Percentiles rank a stretch among this genome's conserved stretches.
Conservation (phyloP, 495 filamentous ascomycete genomes). For the Aspergillus sparsus region DNA sequence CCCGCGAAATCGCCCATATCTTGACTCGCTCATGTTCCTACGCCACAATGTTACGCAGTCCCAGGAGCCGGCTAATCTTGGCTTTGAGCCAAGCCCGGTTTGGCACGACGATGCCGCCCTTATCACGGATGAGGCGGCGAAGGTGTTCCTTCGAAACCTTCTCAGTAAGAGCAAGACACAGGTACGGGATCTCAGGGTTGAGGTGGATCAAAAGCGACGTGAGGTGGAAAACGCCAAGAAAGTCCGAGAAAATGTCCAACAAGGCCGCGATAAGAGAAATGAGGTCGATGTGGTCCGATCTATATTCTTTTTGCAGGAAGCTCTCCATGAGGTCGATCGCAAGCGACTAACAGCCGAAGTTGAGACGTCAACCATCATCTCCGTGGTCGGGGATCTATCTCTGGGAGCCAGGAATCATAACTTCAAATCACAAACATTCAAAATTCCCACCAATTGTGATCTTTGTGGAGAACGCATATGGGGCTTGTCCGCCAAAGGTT, state of each 20-base stretch:
- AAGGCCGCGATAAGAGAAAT: conserved; percentile 80
- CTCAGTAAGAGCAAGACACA: conserved; percentile 86
- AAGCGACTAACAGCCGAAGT: conserved; percentile 85
- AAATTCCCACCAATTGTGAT: conserved; percentile 98
- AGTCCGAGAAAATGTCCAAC: conserved; percentile 69
- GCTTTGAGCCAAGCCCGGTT: conserved; percentile 92
- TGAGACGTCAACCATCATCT: conserved; percentile 84
- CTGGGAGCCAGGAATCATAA: conserved; percentile 90
- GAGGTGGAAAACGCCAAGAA: conserved; percentile 77
- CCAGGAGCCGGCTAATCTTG: conserved; percentile 79
- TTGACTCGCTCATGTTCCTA: conserved; percentile 97
- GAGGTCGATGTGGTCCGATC: conserved; percentile 76
- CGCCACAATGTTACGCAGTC: conserved; percentile 81
- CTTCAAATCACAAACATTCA: conserved; percentile 96
- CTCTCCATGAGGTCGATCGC: conserved; percentile 81
- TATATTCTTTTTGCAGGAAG: conserved; percentile 78
- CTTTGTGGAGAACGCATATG: conserved; percentile 94
- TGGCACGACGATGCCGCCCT: conserved; percentile 94
- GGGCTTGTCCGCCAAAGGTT: conserved; percentile 94
- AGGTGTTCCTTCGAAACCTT: conserved; percentile 87
- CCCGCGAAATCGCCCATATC: conserved; percentile 77
- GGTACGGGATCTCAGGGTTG: conserved; percentile 72
- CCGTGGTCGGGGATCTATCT: conserved; percentile 85
- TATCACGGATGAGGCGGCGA: conserved; percentile 78
- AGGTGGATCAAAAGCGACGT: conserved; percentile 77